Conservation (phyloP, 306 rosid species). For the Quercus ilex region DNA sequence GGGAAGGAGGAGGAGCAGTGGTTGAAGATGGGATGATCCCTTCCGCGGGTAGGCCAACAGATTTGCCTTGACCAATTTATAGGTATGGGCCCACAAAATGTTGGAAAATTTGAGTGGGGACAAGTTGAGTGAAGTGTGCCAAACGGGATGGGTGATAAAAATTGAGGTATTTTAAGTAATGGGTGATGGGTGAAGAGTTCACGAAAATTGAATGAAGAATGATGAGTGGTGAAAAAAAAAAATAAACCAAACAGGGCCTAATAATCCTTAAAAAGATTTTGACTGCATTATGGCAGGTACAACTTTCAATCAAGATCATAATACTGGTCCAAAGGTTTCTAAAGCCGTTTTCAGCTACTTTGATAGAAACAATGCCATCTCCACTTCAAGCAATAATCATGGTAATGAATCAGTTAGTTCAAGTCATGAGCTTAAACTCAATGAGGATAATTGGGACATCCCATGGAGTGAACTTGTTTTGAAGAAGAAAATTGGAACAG, state of each 20-base stretch:
- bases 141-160: too few species aligned
- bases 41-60: too few species aligned
- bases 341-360: conserved; percentile 22
- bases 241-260: background rate
- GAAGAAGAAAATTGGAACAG: conserved; percentile 87
- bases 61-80: too few species aligned
- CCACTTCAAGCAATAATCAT: conserved; percentile 11
- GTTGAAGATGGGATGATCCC: too few species aligned
- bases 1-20: too few species aligned
- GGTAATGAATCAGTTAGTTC: conserved; percentile 39
- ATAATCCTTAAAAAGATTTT: conserved; percentile 2
- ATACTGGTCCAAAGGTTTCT: conserved; percentile 14
- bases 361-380: conserved; percentile 24
- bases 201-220: too few species aligned
- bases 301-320: conserved; percentile 17
- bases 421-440: conserved; percentile 44
- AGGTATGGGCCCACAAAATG: too few species aligned
- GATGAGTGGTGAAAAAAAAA: too few species aligned
- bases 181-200: too few species aligned
- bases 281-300: conserved; percentile 31
- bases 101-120: too few species aligned
- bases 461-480: conserved; percentile 73
- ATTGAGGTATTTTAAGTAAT: too few species aligned
- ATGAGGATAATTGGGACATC: conserved; percentile 65
- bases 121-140: too few species aligned